Conservation (phyloP, 2,329 filamentous ascomycete species). For the Aureobasidium sp. region DNA sequence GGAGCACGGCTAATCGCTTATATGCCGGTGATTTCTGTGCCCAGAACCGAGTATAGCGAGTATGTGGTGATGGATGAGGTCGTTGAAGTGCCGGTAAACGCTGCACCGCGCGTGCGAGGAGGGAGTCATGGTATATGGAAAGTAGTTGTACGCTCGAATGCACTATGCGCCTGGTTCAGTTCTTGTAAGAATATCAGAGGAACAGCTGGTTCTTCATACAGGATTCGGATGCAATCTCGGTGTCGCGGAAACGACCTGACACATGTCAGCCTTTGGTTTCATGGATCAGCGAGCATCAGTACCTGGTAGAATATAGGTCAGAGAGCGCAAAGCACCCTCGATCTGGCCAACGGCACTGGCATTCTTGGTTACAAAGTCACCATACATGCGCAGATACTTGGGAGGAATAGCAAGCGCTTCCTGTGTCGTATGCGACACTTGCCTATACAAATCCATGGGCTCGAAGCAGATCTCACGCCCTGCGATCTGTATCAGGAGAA, state of each 20-base stretch:
- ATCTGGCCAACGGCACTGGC: constrained; percentile 89
- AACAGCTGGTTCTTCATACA: constrained; percentile 33
- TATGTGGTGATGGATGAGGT: constrained; percentile 46
- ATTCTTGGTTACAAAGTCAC: constrained; percentile 91
- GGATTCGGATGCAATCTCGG: constrained; percentile 89
- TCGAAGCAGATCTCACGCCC: neutral
- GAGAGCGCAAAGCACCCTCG: constrained; percentile 80
- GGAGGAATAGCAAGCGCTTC: constrained; percentile 21
- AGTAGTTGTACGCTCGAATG: constrained; percentile 85
- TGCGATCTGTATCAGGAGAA: neutral
- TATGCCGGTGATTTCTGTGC: constrained; percentile 59
- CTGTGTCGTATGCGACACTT: constrained; percentile 15
- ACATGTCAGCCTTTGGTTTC: constrained; percentile 18
- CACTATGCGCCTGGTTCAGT: constrained; percentile 38
- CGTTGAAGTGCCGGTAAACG: constrained; percentile 44
- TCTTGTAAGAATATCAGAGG: neutral
- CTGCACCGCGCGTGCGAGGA: constrained; percentile 60
- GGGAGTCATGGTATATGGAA: constrained; percentile 83
- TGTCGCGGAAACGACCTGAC: constrained; percentile 73
- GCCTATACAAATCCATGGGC: constrained; percentile 15
- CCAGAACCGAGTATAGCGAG: constrained; percentile 58
- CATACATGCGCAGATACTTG: constrained; percentile 51
- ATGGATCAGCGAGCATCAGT: constrained; percentile 18
- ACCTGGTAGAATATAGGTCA: constrained; percentile 95
- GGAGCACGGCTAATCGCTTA: constrained; percentile 66